Evolutionary conservation across 805 yeast species (phyloP).

Genomic region (Schizosaccharomyces cryophilus): DNA sequence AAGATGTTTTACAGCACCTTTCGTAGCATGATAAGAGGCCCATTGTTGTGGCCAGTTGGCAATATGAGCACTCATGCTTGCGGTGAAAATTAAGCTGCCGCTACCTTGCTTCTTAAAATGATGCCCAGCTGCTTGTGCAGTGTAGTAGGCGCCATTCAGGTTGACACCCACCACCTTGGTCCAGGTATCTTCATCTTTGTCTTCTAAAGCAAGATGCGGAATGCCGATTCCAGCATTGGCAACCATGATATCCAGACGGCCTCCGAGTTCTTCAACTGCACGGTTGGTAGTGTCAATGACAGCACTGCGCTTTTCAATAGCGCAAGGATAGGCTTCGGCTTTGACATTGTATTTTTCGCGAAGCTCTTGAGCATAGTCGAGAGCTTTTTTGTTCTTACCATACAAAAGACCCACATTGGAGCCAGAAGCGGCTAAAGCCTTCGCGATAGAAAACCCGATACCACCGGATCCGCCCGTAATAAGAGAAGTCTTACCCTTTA

Average conservation of each 20-base stretch:
- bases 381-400: constrained; percentile 15
- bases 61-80: constrained; percentile 47
- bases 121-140: constrained; percentile 53
- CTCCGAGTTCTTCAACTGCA: constrained; percentile 17
- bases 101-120: constrained; percentile 33
- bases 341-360: constrained; percentile 26
- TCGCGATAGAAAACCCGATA: constrained; percentile 26
- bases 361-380: constrained; percentile 33
- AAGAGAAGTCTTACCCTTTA: constrained; percentile 18
- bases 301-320: constrained; percentile 19
- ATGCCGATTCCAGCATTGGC: constrained; percentile 22
- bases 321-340: constrained; percentile 41
- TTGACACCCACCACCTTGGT: constrained; percentile 48
- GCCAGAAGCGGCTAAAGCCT: constrained; percentile 23
- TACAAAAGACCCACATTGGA: constrained; percentile 18
- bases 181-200: constrained; percentile 29
- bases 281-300: constrained; percentile 5
- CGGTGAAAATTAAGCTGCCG: constrained; percentile 31
- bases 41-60: constrained; percentile 56
- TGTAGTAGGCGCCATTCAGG: constrained; percentile 51
- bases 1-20: constrained; percentile 47
- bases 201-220: neutral
- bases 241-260: constrained; percentile 20
- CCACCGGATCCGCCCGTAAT: constrained; percentile 31
- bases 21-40: constrained; percentile 44